Percentiles rank a stretch among this genome's conserved stretches.
Conservation (phyloP, 345 rosid species). For the Lepidium aucheri region DNA sequence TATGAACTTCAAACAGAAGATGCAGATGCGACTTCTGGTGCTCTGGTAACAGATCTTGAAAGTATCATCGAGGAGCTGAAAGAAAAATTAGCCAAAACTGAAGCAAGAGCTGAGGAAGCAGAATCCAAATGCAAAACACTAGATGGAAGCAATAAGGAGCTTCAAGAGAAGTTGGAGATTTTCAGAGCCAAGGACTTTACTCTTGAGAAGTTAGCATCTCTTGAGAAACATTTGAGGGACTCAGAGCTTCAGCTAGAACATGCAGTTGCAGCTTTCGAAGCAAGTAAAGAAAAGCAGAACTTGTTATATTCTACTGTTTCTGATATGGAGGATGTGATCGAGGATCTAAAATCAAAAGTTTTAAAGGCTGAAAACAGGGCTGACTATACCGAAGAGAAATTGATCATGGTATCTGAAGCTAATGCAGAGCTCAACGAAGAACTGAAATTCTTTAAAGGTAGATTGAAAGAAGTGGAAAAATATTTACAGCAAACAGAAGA, state of each 20-base stretch:
- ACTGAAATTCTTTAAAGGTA: constrained; percentile 55
- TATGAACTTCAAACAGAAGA: constrained; percentile 46
- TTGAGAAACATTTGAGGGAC: constrained; percentile 60
- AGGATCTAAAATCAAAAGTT: constrained; percentile 66
- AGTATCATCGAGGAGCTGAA: constrained; percentile 36
- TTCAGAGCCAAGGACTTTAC: constrained; percentile 40
- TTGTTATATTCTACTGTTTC: constrained; percentile 57
- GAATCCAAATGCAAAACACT: constrained; percentile 43
- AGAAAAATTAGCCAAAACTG: constrained; percentile 36
- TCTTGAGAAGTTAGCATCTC: constrained; percentile 45
- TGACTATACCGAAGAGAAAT: constrained; percentile 68
- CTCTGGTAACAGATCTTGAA: constrained; percentile 29
- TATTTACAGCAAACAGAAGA: constrained; percentile 67
- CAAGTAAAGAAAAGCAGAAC: constrained; percentile 72
- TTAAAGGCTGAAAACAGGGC: constrained; percentile 62
- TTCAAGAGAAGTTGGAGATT: constrained; percentile 40
- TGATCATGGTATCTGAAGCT: constrained; percentile 65
- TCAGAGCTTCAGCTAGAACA: constrained; percentile 58
- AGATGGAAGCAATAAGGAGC: constrained; percentile 40
- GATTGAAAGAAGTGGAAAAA: constrained; percentile 55
- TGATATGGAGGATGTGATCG: constrained; percentile 82
- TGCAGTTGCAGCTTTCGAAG: constrained; percentile 79
- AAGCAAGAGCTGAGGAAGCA: constrained; percentile 44
- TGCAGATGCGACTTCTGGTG: constrained; percentile 26
- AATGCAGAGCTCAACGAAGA: constrained; percentile 67